Conservation (phyloP, 306 rosid species). For the Sophora flavescens region DNA sequence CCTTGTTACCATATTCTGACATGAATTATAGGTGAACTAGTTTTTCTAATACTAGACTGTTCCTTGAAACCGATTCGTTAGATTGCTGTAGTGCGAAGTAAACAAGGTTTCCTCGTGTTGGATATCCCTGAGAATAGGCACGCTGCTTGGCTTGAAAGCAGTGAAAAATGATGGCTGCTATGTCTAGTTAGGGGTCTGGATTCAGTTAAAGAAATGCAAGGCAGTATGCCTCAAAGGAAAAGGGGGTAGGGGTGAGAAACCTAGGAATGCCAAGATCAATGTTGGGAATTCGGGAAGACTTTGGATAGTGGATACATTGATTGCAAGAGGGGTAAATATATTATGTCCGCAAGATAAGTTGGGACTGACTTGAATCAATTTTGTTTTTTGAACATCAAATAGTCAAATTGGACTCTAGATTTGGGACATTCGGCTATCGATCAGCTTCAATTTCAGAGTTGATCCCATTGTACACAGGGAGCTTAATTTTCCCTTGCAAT, state of each 20-base stretch:
- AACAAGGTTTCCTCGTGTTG: conserved; percentile 7
- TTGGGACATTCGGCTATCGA: conserved; percentile 35
- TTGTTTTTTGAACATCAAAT: neutral
- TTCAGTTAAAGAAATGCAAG: neutral
- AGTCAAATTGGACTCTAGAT: conserved; percentile 13
- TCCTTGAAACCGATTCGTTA: neutral
- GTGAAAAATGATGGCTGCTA: neutral
- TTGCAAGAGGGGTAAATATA: neutral
- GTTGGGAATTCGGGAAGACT: neutral
- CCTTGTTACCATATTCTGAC: neutral
- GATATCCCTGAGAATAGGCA: neutral
- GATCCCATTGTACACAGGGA: conserved; percentile 2
- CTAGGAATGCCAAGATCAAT: conserved; percentile 13
- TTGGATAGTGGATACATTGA: conserved; percentile 9
- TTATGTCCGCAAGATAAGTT: neutral
- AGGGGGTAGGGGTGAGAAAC: neutral
- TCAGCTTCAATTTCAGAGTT: conserved; percentile 29
- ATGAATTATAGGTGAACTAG: neutral
- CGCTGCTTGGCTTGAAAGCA: neutral
- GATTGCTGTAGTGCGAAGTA: neutral
- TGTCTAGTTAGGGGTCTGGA: neutral
- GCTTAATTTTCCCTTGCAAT: conserved; percentile 15
- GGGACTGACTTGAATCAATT: neutral
- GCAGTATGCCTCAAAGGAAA: neutral
- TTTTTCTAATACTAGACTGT: neutral